These are phyloP conservation scores for Dendrobium chrysotoxum DNA, from an alignment of 106 monocot genomes.

Conservation along the genomic window DNA sequence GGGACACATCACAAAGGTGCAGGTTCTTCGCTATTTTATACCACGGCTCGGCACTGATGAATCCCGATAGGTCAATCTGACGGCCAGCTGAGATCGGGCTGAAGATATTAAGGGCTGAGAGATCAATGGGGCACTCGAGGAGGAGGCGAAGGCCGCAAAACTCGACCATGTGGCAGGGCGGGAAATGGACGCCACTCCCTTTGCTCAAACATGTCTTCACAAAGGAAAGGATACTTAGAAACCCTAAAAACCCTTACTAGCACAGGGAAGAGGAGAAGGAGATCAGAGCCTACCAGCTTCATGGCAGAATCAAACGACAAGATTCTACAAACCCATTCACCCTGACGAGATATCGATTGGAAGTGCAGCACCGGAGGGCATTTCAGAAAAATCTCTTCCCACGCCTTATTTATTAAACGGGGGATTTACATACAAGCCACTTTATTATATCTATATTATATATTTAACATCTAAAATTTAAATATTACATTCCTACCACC, in stretches of 20 bases:
- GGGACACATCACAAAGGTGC: conserved; percentile 47
- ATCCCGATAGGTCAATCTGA: conserved; percentile 5
- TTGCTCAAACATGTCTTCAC: conserved; percentile 63
- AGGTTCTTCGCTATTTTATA: conserved; percentile 50
- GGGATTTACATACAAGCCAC: too few relatives aligned
- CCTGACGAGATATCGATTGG: too few relatives aligned
- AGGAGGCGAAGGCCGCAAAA: conserved; percentile 66
- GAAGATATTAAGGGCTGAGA: conserved; percentile 75
- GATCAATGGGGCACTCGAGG: conserved; percentile 87
- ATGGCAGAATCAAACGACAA: neutral
- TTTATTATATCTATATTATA: too few relatives aligned
- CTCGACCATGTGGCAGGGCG: conserved; percentile 68
- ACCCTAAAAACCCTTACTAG: neutral
- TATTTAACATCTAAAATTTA: too few relatives aligned
- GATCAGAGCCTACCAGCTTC: neutral
- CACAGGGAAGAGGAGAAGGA: neutral
- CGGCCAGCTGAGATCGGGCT: conserved; percentile 29
- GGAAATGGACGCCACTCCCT: conserved; percentile 59
- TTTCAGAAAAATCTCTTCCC: too few relatives aligned
- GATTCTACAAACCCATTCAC: neutral
- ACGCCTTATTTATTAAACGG: too few relatives aligned
- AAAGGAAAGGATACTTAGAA: neutral
- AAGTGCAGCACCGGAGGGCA: too few relatives aligned
- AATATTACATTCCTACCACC: too few relatives aligned
- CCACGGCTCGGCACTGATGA: conserved; percentile 49